These are phyloP conservation scores for Saccharomyces hybrid DNA, from an alignment of 1,139 yeast genomes.

Conservation along the genomic window DNA sequence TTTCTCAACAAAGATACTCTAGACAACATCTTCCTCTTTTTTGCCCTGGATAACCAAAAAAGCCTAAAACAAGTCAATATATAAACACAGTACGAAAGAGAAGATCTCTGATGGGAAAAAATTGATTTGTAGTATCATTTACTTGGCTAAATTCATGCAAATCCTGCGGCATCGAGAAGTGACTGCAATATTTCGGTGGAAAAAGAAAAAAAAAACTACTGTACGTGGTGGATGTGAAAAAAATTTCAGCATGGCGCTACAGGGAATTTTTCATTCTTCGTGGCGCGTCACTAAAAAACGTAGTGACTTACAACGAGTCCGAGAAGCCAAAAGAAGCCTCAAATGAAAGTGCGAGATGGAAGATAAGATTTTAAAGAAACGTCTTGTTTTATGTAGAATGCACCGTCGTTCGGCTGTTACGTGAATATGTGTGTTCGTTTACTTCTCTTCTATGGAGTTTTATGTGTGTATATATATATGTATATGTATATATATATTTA, in stretches of 20 bases:
- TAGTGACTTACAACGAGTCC: no score
- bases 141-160: not conserved
- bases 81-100: no score
- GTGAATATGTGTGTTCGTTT: no score
- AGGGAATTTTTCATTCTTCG: not conserved
- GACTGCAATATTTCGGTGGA: not conserved
- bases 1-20: constrained; percentile 4
- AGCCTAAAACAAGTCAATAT: no score
- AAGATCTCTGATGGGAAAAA: not conserved
- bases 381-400: not conserved
- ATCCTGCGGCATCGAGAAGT: not conserved
- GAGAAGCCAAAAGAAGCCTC: no score
- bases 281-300: not conserved
- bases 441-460: no score
- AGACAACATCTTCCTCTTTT: constrained; percentile 4
- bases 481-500: not conserved
- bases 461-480: no score
- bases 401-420: no score
- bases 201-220: not conserved
- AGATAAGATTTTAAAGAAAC: no score
- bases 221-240: not conserved
- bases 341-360: no score
- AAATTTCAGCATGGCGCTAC: not conserved
- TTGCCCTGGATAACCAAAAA: not conserved
- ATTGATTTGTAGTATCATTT: no score